These are phyloP conservation scores for Hypoxylon sp. DNA, from an alignment of 2,329 filamentous ascomycete genomes.

Conservation along the genomic window DNA sequence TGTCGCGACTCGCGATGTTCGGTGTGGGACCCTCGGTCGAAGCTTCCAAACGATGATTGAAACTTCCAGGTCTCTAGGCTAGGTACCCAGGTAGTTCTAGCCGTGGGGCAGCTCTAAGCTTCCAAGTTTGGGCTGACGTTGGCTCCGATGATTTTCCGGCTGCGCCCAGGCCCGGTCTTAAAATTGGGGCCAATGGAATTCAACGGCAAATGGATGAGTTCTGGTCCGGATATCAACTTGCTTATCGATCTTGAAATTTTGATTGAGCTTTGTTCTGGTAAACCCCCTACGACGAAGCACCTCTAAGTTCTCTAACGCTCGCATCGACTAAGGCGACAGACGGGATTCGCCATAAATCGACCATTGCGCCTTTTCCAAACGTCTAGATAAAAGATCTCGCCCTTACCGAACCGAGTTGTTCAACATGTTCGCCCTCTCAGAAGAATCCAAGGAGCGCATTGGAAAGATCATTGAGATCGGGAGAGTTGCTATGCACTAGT, in stretches of 20 bases:
- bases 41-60: slow-evolving; percentile 23
- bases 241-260: slow-evolving; percentile 38
- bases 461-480: slow-evolving; percentile 95
- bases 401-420: slow-evolving; percentile 27
- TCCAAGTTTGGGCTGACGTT: not conserved
- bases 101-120: not conserved
- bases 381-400: not conserved
- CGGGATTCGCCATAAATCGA: not conserved
- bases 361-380: not conserved
- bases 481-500: slow-evolving; percentile 96
- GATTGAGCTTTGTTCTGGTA: slow-evolving; percentile 7
- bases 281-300: not conserved
- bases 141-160: slow-evolving; percentile 21
- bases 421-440: slow-evolving; percentile 79
- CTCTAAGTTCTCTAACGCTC: not conserved
- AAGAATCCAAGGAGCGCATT: slow-evolving; percentile 99
- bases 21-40: slow-evolving; percentile 21
- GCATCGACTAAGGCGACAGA: not conserved
- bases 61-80: not conserved
- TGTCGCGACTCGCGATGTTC: slow-evolving; percentile 22
- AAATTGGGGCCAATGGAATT: slow-evolving; percentile 10
- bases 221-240: slow-evolving; percentile 5
- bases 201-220: too few relatives aligned
- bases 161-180: not conserved
- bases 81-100: not conserved